Evolutionary conservation across 2,329 filamentous ascomycete genomes (phyloP), one percentile per base, ranked within the genome.

Genomic region (Fusarium pininemorale): DNA sequence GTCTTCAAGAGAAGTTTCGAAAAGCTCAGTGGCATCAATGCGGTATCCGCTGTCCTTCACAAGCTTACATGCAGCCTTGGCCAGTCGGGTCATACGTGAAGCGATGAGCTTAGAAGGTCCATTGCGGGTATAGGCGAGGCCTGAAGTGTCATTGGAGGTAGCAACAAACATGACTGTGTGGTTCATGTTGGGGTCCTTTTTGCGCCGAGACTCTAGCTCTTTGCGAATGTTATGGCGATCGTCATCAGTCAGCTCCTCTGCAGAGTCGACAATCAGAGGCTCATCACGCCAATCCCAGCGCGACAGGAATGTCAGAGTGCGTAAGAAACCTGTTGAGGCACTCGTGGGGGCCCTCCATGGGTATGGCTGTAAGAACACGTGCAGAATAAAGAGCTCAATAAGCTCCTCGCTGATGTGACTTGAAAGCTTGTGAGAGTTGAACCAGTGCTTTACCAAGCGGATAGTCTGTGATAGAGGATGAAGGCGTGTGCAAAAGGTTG

Each of bases 201-300:
- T 94, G 66, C 96, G 89, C 94, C 94, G 97, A 20, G 92, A 91
- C 70, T 94, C 90, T 66, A 98, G 92, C 26, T 92, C 90, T 8
- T 91, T 93, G 42, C 87, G 87, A 72, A 96, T 91, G 6, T 86
- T 84, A 38, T 89, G 84, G 16, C 92, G 87, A 37, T 93, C 90
- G 16, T 89, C 84, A 13, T 85, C 82, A 13, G 89, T 88, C 79
- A 97, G 86, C 20, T 90, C 88, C 69, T 87, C 89, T 16, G 90
- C 88, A 10, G 82, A 81, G 81, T 98, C 94, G 32, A 98, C 87
- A 39, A 98, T 87, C 38, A 98, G 86, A 3, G 96, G 93, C 60
- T 95, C 92, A 13, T 91, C 87, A 35, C 93, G 90, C 96, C 96
- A 99, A 81, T 98, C 94, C 95, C 96, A 99, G 47, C 91, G 88